Conservation (phyloP, 495 filamentous ascomycete species). For the Neurospora tetrasperma region DNA sequence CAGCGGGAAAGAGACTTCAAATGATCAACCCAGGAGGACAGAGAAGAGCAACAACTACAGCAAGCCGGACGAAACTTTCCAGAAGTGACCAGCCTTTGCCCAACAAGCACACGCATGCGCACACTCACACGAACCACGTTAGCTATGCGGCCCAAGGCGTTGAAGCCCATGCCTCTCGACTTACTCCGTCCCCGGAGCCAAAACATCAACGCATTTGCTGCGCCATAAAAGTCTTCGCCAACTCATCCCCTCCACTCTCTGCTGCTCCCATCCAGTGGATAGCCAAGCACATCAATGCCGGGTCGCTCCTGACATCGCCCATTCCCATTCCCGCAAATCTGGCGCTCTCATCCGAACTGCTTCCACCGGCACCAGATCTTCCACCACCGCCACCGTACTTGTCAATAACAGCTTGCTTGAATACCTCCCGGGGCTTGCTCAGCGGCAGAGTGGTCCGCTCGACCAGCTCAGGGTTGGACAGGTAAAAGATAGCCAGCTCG, state of each 20-base stretch:
- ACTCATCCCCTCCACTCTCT: constrained; percentile 72
- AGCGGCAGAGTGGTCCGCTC: constrained; percentile 77
- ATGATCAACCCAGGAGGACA: neutral
- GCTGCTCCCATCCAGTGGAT: constrained; percentile 98
- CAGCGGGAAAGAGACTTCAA: neutral
- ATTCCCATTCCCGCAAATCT: constrained; percentile 21
- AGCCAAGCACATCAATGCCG: constrained; percentile 87
- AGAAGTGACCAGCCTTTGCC: neutral
- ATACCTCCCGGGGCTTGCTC: constrained; percentile 77
- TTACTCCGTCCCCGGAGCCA: neutral
- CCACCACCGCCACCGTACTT: constrained; percentile 42
- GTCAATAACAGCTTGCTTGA: constrained; percentile 81
- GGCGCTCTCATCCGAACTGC: constrained; percentile 3
- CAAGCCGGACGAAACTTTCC: neutral
- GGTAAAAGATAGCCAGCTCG: constrained; percentile 87
- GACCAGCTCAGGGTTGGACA: constrained; percentile 84
- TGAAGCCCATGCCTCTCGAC: neutral
- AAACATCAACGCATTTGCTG: constrained; percentile 37
- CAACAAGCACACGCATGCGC: neutral
- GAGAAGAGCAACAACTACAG: neutral
- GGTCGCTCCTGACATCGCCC: constrained; percentile 59
- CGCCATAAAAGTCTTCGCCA: constrained; percentile 76
- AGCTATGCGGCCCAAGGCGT: neutral
- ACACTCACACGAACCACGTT: neutral
- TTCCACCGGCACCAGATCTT: constrained; percentile 12